phyloP scores from a whole-genome alignment of 768 basidiomycete species.

The Tylopilus subfusipes region DNA sequence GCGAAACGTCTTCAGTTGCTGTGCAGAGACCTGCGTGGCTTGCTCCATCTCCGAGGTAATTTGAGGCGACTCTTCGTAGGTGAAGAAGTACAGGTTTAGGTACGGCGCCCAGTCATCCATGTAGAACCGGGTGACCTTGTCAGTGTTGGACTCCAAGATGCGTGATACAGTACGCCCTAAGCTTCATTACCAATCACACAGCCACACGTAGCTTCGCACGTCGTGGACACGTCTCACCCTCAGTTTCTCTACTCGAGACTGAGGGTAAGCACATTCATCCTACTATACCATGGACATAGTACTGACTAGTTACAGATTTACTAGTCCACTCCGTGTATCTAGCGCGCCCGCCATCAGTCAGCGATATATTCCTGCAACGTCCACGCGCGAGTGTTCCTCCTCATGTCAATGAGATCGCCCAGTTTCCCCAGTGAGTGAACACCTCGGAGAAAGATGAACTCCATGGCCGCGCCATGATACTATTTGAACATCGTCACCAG shows the following conservation, averaged over 20 bases:
- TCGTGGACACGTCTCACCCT: too few relatives aligned
- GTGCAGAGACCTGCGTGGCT: background rate
- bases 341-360: too few relatives aligned
- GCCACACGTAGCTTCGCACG: too few relatives aligned
- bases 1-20: background rate
- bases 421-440: background rate
- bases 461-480: constrained; percentile 1
- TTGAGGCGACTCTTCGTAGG: background rate
- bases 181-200: too few relatives aligned
- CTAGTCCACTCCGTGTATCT: too few relatives aligned
- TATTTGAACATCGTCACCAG: constrained; percentile 3
- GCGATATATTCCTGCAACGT: constrained; percentile 7
- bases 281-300: too few relatives aligned
- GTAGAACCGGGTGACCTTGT: constrained; percentile 2
- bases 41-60: background rate
- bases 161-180: too few relatives aligned
- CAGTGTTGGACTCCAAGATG: too few relatives aligned
- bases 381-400: constrained; percentile 5
- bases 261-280: too few relatives aligned
- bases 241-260: too few relatives aligned
- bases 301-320: too few relatives aligned
- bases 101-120: background rate
- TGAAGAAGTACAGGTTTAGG: background rate
- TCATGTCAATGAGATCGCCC: background rate
- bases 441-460: constrained; percentile 1